Evolutionary conservation across 306 rosid genomes (phyloP).

Genomic region (Nissolia schottii): DNA sequence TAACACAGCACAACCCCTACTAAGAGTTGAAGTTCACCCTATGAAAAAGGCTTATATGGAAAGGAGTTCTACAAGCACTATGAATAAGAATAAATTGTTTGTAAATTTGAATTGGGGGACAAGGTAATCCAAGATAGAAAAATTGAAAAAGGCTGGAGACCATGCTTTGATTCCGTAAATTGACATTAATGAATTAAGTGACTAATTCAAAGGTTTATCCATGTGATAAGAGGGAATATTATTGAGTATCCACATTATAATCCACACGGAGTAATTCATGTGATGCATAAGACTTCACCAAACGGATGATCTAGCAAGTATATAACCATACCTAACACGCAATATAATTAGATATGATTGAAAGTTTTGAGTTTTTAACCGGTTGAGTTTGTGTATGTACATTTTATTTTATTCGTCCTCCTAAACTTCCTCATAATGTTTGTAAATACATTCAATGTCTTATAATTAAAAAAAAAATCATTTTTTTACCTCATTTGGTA

Average conservation of each 20-base stretch:
- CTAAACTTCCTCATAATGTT: too few species aligned
- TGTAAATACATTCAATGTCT: too few species aligned
- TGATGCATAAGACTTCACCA: not conserved
- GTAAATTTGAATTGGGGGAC: conserved; percentile 11
- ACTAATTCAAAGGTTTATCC: not conserved
- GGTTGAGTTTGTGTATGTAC: not conserved
- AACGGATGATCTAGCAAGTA: conserved; percentile 8
- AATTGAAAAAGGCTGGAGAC: not conserved
- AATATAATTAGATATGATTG: not conserved
- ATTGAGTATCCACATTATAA: not conserved
- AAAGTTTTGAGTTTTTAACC: not conserved
- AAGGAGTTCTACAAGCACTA: not conserved
- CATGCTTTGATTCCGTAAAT: not conserved
- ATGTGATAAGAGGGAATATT: conserved; percentile 14
- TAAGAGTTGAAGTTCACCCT: conserved; percentile 13
- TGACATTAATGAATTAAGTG: conserved; percentile 1
- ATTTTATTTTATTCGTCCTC: too few species aligned
- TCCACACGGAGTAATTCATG: not conserved
- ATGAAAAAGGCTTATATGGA: not conserved
- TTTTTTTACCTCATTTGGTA: too few species aligned
- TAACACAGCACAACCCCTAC: conserved; percentile 5
- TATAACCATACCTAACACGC: conserved; percentile 21
- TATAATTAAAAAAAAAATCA: too few species aligned
- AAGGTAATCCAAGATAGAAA: conserved; percentile 2
- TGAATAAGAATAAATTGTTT: conserved; percentile 23